Conservation (phyloP, 2,329 filamentous ascomycete genomes). For the Pleomassaria siparia region DNA sequence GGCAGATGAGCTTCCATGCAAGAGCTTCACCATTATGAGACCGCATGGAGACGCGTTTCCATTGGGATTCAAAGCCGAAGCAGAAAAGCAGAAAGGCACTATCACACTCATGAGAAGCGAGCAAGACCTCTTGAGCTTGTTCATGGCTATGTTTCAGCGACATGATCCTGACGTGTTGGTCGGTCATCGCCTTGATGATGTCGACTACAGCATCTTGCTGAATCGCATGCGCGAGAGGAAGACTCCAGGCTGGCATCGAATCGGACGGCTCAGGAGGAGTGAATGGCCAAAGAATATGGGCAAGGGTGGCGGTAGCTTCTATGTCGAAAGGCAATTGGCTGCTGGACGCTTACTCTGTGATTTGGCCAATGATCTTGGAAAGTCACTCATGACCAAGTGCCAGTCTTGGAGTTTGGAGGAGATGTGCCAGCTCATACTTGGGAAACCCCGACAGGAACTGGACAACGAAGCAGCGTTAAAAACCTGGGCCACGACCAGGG, state of each 20-base stretch:
- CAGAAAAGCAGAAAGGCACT: conserved; percentile 71
- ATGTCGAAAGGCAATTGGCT: conserved; percentile 87
- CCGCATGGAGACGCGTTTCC: conserved; percentile 77
- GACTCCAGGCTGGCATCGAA: conserved; percentile 90
- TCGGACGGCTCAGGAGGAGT: conserved; percentile 79
- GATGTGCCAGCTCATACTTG: conserved; percentile 91
- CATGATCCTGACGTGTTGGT: conserved; percentile 92
- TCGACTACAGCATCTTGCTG: conserved; percentile 89
- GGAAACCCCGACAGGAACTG: conserved; percentile 75
- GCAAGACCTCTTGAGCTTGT: conserved; percentile 80
- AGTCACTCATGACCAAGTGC: conserved; percentile 95
- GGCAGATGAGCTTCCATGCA: conserved; percentile 83
- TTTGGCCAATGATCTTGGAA: conserved; percentile 92
- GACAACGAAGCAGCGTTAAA: conserved; percentile 86
- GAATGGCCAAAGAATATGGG: conserved; percentile 88
- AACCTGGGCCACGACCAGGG: conserved; percentile 80
- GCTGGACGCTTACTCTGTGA: conserved; percentile 90
- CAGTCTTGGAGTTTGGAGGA: conserved; percentile 98
- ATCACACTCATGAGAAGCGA: conserved; percentile 84
- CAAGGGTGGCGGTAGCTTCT: conserved; percentile 85
- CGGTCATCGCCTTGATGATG: conserved; percentile 94
- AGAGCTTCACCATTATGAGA: conserved; percentile 88
- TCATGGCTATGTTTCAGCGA: conserved; percentile 83
- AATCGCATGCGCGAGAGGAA: conserved; percentile 87
- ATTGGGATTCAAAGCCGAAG: conserved; percentile 79